These are phyloP conservation scores for Nidularia pulvinata DNA, from an alignment of 768 basidiomycete genomes.

Conservation along the genomic window DNA sequence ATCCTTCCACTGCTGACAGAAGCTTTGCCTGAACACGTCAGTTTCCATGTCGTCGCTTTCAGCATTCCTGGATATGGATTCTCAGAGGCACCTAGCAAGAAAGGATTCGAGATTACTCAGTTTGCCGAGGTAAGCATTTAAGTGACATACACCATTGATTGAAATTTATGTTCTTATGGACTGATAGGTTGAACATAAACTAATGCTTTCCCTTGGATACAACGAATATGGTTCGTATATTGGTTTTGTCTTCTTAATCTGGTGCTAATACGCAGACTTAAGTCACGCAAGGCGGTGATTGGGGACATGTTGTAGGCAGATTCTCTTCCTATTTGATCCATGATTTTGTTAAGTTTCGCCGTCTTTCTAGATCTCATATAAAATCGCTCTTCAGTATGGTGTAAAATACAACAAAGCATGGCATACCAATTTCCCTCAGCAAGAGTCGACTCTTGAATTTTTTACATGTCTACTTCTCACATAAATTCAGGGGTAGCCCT, in stretches of 20 bases:
- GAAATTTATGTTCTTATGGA: not conserved
- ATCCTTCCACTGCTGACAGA: constrained; percentile 51
- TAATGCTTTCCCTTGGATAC: constrained; percentile 49
- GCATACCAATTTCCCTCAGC: not conserved
- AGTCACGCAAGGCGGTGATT: constrained; percentile 31
- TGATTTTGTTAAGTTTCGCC: not conserved
- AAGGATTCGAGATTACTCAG: constrained; percentile 47
- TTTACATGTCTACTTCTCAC: not conserved
- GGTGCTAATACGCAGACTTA: not conserved
- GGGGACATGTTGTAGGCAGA: constrained; percentile 12
- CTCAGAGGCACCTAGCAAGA: constrained; percentile 53
- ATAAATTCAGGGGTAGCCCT: not conserved
- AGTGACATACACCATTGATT: constrained; percentile 19
- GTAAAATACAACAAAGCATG: not conserved
- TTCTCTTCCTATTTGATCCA: not conserved
- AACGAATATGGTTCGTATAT: constrained; percentile 36
- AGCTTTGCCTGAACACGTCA: constrained; percentile 40
- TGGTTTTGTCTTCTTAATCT: not conserved
- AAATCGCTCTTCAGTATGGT: not conserved
- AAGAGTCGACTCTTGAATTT: not conserved
- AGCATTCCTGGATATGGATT: constrained; percentile 66
- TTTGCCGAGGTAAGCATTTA: constrained; percentile 42
- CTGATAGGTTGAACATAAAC: constrained; percentile 38
- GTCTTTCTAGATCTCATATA: not conserved
- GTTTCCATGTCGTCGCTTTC: constrained; percentile 61